These are phyloP conservation scores for Dendrobium huoshanense DNA, from an alignment of 106 monocot genomes.

Conservation along the genomic window DNA sequence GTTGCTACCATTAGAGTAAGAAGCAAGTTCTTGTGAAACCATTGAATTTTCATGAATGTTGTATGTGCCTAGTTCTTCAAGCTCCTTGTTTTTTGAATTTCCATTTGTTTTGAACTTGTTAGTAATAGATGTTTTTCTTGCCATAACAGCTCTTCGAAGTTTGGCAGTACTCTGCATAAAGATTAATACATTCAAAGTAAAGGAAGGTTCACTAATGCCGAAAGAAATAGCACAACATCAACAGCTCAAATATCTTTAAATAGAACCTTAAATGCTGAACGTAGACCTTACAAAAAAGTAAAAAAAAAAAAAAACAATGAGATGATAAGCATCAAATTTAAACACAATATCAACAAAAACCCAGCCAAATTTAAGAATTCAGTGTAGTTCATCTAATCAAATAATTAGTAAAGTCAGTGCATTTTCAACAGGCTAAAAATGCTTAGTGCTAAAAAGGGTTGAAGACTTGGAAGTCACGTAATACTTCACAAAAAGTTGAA, in stretches of 20 bases:
- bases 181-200: too few species aligned
- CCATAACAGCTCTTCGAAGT: conserved; percentile 3
- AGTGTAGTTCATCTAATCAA: not conserved
- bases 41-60: conserved; percentile 9
- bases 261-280: not conserved
- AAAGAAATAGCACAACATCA: too few species aligned
- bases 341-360: not conserved
- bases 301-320: not conserved
- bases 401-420: too few species aligned
- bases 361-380: not conserved
- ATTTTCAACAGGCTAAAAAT: too few species aligned
- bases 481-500: too few species aligned
- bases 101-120: not conserved
- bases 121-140: not conserved
- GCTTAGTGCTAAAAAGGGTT: too few species aligned
- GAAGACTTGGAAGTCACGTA: too few species aligned
- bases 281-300: not conserved
- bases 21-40: conserved; percentile 8
- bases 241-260: not conserved
- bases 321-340: not conserved
- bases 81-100: conserved; percentile 9
- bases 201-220: too few species aligned
- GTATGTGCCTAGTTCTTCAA: not conserved
- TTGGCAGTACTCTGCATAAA: conserved; percentile 11
- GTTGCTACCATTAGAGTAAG: conserved; percentile 1